Base-by-base conservation (phyloP, 2,329 filamentous ascomycete genomes). In the Nemania sp. region DNA sequence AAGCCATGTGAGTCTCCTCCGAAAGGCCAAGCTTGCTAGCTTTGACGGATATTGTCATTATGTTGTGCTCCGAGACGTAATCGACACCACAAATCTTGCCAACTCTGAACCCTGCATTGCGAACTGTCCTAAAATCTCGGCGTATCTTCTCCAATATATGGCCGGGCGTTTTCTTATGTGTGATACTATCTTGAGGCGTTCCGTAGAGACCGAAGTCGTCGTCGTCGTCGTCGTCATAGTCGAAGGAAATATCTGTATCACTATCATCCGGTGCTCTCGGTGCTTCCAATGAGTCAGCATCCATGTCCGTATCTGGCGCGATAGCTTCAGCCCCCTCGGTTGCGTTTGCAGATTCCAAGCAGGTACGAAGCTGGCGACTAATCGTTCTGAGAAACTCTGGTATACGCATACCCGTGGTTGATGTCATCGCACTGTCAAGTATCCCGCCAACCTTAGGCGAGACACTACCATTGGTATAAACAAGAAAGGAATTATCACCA, bases 1-100 rank as follows among this genome's bases (percentile, higher is more conserved):
- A 97, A 1, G 93, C 92, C 74, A 91, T 85, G 79, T 93, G 87
- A 0, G 89, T 90, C 74, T 94, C 92, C 43, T 90, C 85, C 0
- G 92, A 91, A 13, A 97, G 87, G 0, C 87, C 89, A 1, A 97
- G 86, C 73, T 91, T 92, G 3, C 85, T 82, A 32, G 92, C 87
- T 3, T 88, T 89, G 32, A 92, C 86, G 0, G 93, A 93, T 1
- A 96, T 79, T 4, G 88, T 89, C 20, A 96, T 78, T 2, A 86
- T 82, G 66, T 81, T 84, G 11, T 81, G 80, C 1, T 81, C 76
- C 26, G 84, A 77, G 1, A 73, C 60, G 3, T 77, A 72, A 29
- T 75, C 76, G 20, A 89, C 80, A 20, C 85, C 82, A 13, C 84
- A 85, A 11, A 92, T 77, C 35, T 90, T 82, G 1, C 90, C 92